Base-by-base conservation (phyloP, 345 rosid genomes). In the Noccaea bulbosa region DNA sequence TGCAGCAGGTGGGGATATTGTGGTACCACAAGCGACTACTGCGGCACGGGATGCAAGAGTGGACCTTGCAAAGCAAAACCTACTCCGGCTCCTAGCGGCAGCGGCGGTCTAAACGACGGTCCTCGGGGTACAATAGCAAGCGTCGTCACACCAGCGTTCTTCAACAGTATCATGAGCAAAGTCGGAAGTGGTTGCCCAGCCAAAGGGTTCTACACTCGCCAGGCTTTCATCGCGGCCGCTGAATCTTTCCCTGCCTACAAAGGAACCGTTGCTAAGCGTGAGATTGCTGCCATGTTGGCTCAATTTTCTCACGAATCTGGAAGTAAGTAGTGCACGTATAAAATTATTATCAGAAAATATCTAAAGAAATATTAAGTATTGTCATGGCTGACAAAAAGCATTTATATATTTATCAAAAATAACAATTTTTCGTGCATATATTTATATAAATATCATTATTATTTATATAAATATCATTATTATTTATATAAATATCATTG, bases 271-370 rank as follows among this genome's bases (percentile, higher is more conserved):
- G 75, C 84, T 54, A 81, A 66, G 60, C 87, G 87, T 22, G 87
- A 83, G 75, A 71, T 83, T 69, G 84, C 87, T 0, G 87, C 87
- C 41, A 81, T 81, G 61, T 79, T 83, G 22, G 87, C 84, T 52
- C 87, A 81, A 33, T 76, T 74, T 67, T 81, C 87, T 8, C 83
- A 79, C 32, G 84, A 81, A 54, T 79, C 87, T 55, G 84, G 84
- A 83, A 71, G 87, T 83, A 83, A 74, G 83, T 39, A 76, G 79
- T 43, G 52, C 44, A 59, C 4, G 1, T 74, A 20, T 11, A 56
- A 6, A 15, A 1, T 9, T 10, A 2, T 51, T 8, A 7, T 52
- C 47, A 34, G 16, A 62, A 52, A 6, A 2, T 48, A 7, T 14
- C 4, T 38, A 12, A 20, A 8, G 12, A 8, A 16, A 22, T 53